Conservation (phyloP, 352 stramenopile genomes). For the Phytopythium vexans region DNA sequence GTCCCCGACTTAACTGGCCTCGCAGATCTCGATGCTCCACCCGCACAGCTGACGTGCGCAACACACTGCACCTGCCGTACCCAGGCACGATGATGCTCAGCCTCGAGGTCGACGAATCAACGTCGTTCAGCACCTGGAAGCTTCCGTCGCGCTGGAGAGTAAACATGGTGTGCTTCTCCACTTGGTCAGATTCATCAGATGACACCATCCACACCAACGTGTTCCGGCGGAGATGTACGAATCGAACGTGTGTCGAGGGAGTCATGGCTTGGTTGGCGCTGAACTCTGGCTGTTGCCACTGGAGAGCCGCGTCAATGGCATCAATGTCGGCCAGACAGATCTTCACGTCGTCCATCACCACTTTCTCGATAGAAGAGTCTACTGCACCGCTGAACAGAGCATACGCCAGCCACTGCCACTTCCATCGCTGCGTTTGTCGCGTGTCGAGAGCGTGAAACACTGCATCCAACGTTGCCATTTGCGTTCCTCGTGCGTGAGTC, state of each 20-base stretch:
- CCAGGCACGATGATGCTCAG: background rate
- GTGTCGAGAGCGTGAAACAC: background rate
- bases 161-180: background rate
- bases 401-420: slow-evolving; percentile 6
- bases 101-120: background rate
- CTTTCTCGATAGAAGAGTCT: background rate
- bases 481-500: background rate
- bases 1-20: background rate
- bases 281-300: background rate
- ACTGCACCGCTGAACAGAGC: slow-evolving; percentile 1
- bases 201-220: background rate
- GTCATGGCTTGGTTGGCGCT: background rate
- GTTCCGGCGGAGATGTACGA: background rate
- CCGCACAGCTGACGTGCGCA: background rate
- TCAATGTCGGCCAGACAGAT: slow-evolving; percentile 2
- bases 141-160: background rate
- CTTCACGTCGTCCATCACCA: slow-evolving; percentile 1
- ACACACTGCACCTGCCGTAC: background rate
- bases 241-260: background rate
- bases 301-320: background rate
- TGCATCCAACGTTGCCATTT: slow-evolving; percentile 1
- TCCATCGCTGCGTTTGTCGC: background rate
- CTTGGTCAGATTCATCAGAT: background rate
- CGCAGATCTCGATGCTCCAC: background rate
- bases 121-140: slow-evolving; percentile 1